Evolutionary conservation across 2,329 filamentous ascomycete species (phyloP).

Genomic region (Blastomyces silverae): DNA sequence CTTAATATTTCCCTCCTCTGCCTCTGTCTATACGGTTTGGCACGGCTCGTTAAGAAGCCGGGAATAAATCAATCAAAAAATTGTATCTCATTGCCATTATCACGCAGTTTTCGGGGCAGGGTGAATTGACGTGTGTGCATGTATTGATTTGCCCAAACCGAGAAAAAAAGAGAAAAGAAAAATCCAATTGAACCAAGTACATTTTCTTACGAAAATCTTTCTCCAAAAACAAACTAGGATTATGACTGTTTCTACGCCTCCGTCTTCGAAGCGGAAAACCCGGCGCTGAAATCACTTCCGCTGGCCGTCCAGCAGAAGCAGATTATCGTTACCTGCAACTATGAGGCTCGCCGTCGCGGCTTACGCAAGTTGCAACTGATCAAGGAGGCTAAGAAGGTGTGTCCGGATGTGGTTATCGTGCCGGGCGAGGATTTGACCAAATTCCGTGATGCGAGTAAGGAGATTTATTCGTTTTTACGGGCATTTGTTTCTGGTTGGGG

Average conservation of each 20-base stretch:
- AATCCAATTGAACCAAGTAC: neutral
- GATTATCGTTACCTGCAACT: slow-evolving; percentile 90
- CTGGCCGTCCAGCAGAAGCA: slow-evolving; percentile 88
- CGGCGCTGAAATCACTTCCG: slow-evolving; percentile 62
- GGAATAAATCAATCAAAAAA: neutral
- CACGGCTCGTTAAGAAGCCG: neutral
- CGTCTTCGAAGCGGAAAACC: slow-evolving; percentile 75
- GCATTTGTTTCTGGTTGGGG: slow-evolving; percentile 63
- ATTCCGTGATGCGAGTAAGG: slow-evolving; percentile 82
- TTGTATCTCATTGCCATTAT: neutral
- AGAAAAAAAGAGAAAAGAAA: neutral
- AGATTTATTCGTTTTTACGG: slow-evolving; percentile 65
- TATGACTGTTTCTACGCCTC: slow-evolving; percentile 83
- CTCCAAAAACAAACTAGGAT: slow-evolving; percentile 30
- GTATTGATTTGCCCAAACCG: neutral
- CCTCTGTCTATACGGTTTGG: neutral
- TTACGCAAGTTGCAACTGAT: slow-evolving; percentile 75
- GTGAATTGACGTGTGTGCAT: neutral
- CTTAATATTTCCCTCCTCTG: too few species aligned
- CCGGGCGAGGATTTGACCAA: slow-evolving; percentile 78
- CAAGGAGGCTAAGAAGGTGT: slow-evolving; percentile 68
- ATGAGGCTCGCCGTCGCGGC: slow-evolving; percentile 66
- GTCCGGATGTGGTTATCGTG: slow-evolving; percentile 77
- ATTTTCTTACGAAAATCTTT: neutral
- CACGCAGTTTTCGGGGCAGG: too few species aligned